Base-by-base conservation (phyloP, 2,329 filamentous ascomycete genomes). In the Cryphonectria parasitica region DNA sequence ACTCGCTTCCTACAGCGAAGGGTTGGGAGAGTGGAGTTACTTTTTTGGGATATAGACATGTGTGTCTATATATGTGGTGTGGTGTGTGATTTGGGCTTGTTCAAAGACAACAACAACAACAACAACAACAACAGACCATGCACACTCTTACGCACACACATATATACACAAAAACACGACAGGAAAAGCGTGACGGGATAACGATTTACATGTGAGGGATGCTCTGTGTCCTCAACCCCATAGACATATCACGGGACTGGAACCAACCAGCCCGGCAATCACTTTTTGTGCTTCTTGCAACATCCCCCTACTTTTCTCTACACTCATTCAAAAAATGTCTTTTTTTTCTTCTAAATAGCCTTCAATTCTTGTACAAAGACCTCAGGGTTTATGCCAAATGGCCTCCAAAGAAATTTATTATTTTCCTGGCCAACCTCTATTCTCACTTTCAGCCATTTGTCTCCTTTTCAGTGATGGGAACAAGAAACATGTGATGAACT, bases 351-450 rank as follows among this genome's bases (percentile, higher is more conserved):
- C 41, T 49, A 62, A 66, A 56, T 11, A 62, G 63, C 34, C 28
- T 70, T 67, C 60, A 31, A 66, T 71, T 66, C 70, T 58, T 69
- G 67, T 71, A 69, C 17, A 71, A 65, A 67, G 31, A 49, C 34
- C 8, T 65, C 6, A 67, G 49, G 22, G 19, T 49, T 17, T 25
- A 49, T 54, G 60, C 65, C 60, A 58, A 19, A 43, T 41, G n/a
- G 45, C 54, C 56, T 34, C n/a, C 25, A 69, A 61, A 36, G 34
- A 28, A 31, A 43, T 3, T 34, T 15, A 31, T 22, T 45, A 25
- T 49, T 34, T 28, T 66, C 5, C 45, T 28, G 19, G 25, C 56
- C 39, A 64, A 17, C 28, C 3, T 19, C 5, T 6, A 8, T 7
- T 58, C 13, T 28, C n/a, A 15, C 3, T 25, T 22, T 11, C 36